These are phyloP conservation scores for Metschnikowia dekortorum DNA, from an alignment of 805 yeast species.

Conservation along the genomic window DNA sequence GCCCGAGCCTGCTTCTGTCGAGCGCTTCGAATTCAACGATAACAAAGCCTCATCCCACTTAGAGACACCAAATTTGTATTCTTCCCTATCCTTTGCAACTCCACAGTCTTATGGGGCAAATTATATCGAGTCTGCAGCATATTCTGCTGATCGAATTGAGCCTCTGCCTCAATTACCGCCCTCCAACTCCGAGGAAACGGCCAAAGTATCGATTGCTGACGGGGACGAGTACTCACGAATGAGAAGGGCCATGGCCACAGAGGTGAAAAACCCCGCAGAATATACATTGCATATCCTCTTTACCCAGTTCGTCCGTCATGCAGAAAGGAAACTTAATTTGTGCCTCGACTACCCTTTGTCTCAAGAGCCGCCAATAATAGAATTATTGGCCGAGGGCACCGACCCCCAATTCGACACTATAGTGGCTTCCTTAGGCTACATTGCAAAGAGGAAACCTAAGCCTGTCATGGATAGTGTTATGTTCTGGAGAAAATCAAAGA, in stretches of 20 bases:
- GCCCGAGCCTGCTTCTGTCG: constrained; percentile 2
- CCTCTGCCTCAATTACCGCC: constrained; percentile 39
- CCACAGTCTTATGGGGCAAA: constrained; percentile 11
- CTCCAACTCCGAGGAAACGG: constrained; percentile 24
- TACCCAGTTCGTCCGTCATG: constrained; percentile 91
- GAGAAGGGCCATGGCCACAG: constrained; percentile 43
- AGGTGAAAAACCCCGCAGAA: constrained; percentile 72
- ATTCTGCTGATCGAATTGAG: constrained; percentile 17
- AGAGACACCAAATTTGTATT: constrained; percentile 1
- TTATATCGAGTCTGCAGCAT: neutral
- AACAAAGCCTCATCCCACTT: neutral
- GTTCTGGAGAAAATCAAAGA: constrained; percentile 95
- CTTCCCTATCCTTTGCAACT: constrained; percentile 19
- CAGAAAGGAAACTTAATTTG: constrained; percentile 77
- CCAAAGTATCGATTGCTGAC: constrained; percentile 26
- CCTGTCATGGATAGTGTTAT: constrained; percentile 96
- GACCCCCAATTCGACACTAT: constrained; percentile 86
- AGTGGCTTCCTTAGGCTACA: constrained; percentile 80
- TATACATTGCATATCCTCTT: constrained; percentile 92
- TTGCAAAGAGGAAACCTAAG: constrained; percentile 84
- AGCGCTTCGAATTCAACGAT: constrained; percentile 1
- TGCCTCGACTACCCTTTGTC: constrained; percentile 64
- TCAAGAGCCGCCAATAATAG: constrained; percentile 70
- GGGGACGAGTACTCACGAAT: constrained; percentile 32
- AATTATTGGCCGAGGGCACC: constrained; percentile 75